Base-by-base conservation (phyloP, 169 alveolate species). In the Eimeria brunetti region DNA sequence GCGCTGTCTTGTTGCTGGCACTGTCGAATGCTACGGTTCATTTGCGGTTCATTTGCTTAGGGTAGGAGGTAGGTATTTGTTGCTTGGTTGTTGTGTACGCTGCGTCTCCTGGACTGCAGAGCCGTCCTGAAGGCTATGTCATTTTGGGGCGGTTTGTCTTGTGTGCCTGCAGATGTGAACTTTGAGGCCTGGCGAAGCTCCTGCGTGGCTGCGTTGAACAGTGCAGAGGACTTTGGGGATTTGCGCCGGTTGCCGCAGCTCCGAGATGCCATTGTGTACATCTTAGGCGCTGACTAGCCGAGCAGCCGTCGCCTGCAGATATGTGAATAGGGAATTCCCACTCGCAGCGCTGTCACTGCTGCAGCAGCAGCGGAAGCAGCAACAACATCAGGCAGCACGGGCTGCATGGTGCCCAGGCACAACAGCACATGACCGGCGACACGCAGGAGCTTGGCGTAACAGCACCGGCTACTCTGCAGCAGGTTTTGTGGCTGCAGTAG, bases 201-300 rank as follows among this genome's bases (percentile, higher is more conserved):
- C 49, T 83, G 90, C 90, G 90, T 83, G 56, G 90, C 90, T 51
- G 90, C 90, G 56, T 56, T 83, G 90, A 83, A 83, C 36, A 56
- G 90, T 38, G 90, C 90, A 14, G 90, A 83, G 90, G 33, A 60
- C 76, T 83, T 83, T 27, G 90, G 90, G 38, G 90, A 83, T 56
- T 58, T 83, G 73, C 90, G 90, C 41, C 69, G 90, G 22, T 38
- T 83, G 90, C 90, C 90, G 90, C 90, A 83, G 56, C 90, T 83
- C 58, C 69, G 90, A 36, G 90, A 83, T 58, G 90, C 90, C 76
- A 83, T 83, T 36, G 90, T 83, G 49, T 83, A 83, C 90, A 83
- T 83, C 69, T 56, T 83, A 18, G 90, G 90, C 56, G 90, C 90
- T 53, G 90, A 83, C 76, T 83, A 58, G 88, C 88, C 8, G 78